These are phyloP conservation scores for Dactylonectria estremocensis DNA, from an alignment of 2,329 filamentous ascomycete genomes.

Conservation along the genomic window DNA sequence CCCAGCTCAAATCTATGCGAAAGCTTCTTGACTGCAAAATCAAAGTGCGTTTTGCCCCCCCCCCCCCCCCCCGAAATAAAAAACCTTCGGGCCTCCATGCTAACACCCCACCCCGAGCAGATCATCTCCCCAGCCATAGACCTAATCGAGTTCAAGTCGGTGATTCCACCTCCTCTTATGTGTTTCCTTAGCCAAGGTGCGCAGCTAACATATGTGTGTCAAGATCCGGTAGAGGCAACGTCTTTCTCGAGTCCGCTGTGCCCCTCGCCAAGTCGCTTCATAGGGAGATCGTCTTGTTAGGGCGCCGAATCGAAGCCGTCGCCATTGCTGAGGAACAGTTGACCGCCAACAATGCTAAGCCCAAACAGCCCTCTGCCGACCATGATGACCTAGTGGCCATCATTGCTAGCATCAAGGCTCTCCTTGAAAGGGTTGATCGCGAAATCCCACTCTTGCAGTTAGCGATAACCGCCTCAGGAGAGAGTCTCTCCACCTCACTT, in stretches of 20 bases:
- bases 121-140: slow-evolving; percentile 93
- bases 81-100: background rate
- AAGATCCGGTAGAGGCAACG: slow-evolving; percentile 69
- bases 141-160: slow-evolving; percentile 89
- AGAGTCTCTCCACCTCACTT: slow-evolving; percentile 84
- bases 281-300: slow-evolving; percentile 86
- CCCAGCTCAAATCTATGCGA: slow-evolving; percentile 80
- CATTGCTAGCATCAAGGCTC: slow-evolving; percentile 79
- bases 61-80: background rate
- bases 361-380: slow-evolving; percentile 58
- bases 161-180: slow-evolving; percentile 19
- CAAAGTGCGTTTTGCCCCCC: slow-evolving; percentile 65
- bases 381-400: slow-evolving; percentile 78
- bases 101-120: slow-evolving; percentile 56
- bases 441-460: slow-evolving; percentile 93
- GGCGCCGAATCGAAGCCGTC: slow-evolving; percentile 80
- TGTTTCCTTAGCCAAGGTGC: slow-evolving; percentile 15
- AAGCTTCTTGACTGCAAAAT: slow-evolving; percentile 88
- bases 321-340: slow-evolving; percentile 73
- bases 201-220: slow-evolving; percentile 25
- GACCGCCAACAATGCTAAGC: slow-evolving; percentile 53
- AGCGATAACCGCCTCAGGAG: slow-evolving; percentile 94
- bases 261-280: slow-evolving; percentile 86
- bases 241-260: slow-evolving; percentile 84
- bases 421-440: slow-evolving; percentile 88